Percentiles rank a stretch among this genome's conserved stretches.
These are phyloP conservation scores for Hemisphaericaspora subhashii DNA, from an alignment of 1,139 yeast species.

Conservation along the genomic window DNA sequence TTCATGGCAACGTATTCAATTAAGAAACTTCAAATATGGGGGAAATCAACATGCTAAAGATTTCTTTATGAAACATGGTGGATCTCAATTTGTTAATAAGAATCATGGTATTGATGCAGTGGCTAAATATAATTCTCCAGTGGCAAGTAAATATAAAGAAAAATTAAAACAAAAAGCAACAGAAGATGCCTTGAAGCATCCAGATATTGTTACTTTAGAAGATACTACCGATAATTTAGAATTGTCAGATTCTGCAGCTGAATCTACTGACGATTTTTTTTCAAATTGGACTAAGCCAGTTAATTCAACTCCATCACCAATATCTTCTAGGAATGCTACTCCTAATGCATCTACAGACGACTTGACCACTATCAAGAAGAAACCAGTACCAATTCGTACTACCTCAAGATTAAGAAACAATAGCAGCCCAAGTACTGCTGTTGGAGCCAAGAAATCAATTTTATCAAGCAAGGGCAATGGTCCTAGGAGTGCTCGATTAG, in stretches of 20 bases:
- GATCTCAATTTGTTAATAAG: slow-evolving; percentile 57
- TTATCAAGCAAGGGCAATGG: slow-evolving; percentile 44
- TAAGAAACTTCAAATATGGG: slow-evolving; percentile 88
- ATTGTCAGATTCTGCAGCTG: slow-evolving; percentile 36
- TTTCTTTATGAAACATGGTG: slow-evolving; percentile 81
- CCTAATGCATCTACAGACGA: slow-evolving; percentile 47
- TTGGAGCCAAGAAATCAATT: slow-evolving; percentile 36
- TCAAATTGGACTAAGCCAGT: slow-evolving; percentile 86
- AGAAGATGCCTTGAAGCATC: slow-evolving; percentile 67
- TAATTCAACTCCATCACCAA: slow-evolving; percentile 53
- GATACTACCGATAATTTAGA: slow-evolving; percentile 46
- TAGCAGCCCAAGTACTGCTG: background rate
- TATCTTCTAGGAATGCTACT: slow-evolving; percentile 49
- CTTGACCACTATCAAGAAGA: slow-evolving; percentile 19
- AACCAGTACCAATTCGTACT: slow-evolving; percentile 20
- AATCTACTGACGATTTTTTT: slow-evolving; percentile 79
- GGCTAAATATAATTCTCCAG: slow-evolving; percentile 76
- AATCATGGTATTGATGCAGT: slow-evolving; percentile 58
- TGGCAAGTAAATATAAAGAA: slow-evolving; percentile 76
- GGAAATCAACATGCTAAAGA: slow-evolving; percentile 88
- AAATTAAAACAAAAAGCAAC: slow-evolving; percentile 69
- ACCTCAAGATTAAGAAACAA: slow-evolving; percentile 21
- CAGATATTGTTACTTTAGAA: slow-evolving; percentile 62
- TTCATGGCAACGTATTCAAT: slow-evolving; percentile 83
- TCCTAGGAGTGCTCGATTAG: slow-evolving; percentile 57